Percentiles rank a stretch among this genome's conserved stretches.
These are phyloP conservation scores for Blastomyces emzantsi DNA, from an alignment of 2,329 filamentous ascomycete genomes.

Conservation along the genomic window DNA sequence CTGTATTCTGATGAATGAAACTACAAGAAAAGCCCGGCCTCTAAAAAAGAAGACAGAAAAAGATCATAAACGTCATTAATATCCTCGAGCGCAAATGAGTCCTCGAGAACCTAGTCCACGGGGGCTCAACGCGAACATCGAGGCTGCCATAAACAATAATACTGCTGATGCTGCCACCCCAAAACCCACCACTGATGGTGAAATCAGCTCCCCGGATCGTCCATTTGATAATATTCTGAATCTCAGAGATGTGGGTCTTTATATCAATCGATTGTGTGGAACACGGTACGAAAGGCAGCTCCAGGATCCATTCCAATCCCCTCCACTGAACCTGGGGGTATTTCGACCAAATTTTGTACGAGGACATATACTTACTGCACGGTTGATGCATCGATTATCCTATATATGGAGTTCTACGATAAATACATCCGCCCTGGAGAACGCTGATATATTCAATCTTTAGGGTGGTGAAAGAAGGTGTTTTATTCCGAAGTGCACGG, in stretches of 20 bases:
- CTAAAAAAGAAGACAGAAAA: neutral
- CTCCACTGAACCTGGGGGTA: neutral
- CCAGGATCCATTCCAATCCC: neutral
- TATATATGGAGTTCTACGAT: neutral
- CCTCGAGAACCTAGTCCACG: conserved; percentile 51
- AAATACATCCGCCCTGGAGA: neutral
- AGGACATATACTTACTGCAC: neutral
- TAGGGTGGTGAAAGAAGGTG: conserved; percentile 49
- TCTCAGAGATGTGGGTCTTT: conserved; percentile 65
- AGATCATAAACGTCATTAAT: neutral
- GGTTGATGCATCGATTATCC: neutral
- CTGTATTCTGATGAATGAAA: no score
- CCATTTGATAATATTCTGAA: conserved; percentile 56
- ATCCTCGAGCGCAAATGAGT: conserved; percentile 21
- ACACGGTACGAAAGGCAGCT: conserved; percentile 40
- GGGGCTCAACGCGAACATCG: conserved; percentile 21
- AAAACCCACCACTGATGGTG: neutral
- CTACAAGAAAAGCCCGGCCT: no score
- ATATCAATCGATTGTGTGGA: conserved; percentile 52
- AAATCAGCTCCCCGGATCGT: conserved; percentile 21
- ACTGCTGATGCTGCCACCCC: neutral
- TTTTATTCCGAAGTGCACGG: conserved; percentile 60
- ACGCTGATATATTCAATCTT: neutral
- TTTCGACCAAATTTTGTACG: neutral
- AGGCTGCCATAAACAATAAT: conserved; percentile 3